These are phyloP conservation scores for Conoideocrella luteorostrata DNA, from an alignment of 2,329 filamentous ascomycete species.

Conservation along the genomic window DNA sequence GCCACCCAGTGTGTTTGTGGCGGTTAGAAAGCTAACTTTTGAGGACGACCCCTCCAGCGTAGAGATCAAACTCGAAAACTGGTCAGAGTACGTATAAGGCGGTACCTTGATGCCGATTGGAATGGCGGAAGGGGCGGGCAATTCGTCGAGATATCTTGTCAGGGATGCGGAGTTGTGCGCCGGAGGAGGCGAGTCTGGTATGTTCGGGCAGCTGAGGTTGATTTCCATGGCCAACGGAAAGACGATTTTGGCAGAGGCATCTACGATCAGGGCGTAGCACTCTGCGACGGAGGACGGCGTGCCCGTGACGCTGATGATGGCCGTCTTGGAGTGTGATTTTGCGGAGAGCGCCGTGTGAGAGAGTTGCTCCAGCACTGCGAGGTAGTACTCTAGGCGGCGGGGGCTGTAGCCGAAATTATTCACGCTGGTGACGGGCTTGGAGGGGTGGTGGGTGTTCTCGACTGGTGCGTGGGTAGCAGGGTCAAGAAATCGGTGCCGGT, in stretches of 20 bases:
- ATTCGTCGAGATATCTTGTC: conserved; percentile 44
- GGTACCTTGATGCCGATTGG: conserved; percentile 64
- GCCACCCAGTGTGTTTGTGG: conserved; percentile 66
- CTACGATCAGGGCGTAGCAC: conserved; percentile 47
- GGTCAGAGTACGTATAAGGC: conserved; percentile 64
- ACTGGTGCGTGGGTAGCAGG: conserved; percentile 21
- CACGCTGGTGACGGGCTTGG: conserved; percentile 37
- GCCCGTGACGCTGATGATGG: conserved; percentile 68
- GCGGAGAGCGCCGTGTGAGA: too few species aligned
- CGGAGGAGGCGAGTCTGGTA: conserved; percentile 59
- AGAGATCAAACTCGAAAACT: conserved; percentile 52
- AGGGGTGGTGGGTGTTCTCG: conserved; percentile 5
- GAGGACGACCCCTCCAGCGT: conserved; percentile 36
- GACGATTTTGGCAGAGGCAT: conserved; percentile 27
- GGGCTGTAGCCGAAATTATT: conserved; percentile 75
- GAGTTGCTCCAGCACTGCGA: conserved; percentile 54
- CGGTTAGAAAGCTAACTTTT: conserved; percentile 59
- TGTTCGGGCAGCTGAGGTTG: conserved; percentile 76
- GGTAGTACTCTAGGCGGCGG: conserved; percentile 50
- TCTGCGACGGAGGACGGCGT: conserved; percentile 46
- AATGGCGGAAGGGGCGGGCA: conserved; percentile 34
- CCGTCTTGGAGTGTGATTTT: conserved; percentile 39
- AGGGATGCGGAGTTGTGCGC: conserved; percentile 55
- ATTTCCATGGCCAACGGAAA: conserved; percentile 63
- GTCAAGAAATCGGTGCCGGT: conserved; percentile 64